A percentile compares a stretch with the other conserved stretches of the same genome.
Conservation (phyloP, 176 grass and related monocot genomes). For the Echinochloa phyllopogon region DNA sequence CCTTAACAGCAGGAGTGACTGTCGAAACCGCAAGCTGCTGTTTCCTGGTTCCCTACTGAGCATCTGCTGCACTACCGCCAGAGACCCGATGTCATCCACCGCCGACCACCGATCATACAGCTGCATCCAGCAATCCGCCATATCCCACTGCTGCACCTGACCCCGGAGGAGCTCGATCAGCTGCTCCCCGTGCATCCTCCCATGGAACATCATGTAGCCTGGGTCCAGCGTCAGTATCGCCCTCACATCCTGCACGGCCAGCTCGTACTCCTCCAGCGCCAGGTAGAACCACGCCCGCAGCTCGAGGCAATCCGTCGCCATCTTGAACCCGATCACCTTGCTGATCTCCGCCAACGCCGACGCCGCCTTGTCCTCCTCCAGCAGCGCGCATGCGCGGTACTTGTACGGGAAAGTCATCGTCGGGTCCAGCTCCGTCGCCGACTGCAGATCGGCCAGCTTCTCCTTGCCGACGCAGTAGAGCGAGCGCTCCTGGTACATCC, state of each 20-base stretch:
- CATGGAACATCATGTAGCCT: conserved; percentile 84
- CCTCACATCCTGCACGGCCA: conserved; percentile 73
- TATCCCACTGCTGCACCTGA: conserved; percentile 79
- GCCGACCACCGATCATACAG: conserved; percentile 93
- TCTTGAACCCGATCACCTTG: conserved; percentile 84
- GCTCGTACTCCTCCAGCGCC: conserved; percentile 61
- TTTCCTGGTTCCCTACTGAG: conserved; percentile 81
- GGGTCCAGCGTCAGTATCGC: conserved; percentile 82
- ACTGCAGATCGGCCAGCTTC: conserved; percentile 67
- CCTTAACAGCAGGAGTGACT: conserved; percentile 90
- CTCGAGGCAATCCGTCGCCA: conserved; percentile 81
- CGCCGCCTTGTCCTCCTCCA: conserved; percentile 82
- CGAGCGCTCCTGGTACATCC: conserved; percentile 93
- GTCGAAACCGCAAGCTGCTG: conserved; percentile 89
- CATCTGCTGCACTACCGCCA: conserved; percentile 96
- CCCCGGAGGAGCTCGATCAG: conserved; percentile 78
- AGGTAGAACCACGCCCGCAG: conserved; percentile 90
- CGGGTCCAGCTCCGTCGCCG: conserved; percentile 74
- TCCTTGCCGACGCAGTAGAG: conserved; percentile 86
- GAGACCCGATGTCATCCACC: conserved; percentile 89
- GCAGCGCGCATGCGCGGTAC: conserved; percentile 61
- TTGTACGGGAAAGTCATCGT: conserved; percentile 86
- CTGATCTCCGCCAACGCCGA: conserved; percentile 72
- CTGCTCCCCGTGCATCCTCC: conserved; percentile 83
- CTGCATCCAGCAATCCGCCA: conserved; percentile 99